phyloP scores from a whole-genome alignment of 1,284 basidiomycete genomes.

The Schizopora paradoxa region DNA sequence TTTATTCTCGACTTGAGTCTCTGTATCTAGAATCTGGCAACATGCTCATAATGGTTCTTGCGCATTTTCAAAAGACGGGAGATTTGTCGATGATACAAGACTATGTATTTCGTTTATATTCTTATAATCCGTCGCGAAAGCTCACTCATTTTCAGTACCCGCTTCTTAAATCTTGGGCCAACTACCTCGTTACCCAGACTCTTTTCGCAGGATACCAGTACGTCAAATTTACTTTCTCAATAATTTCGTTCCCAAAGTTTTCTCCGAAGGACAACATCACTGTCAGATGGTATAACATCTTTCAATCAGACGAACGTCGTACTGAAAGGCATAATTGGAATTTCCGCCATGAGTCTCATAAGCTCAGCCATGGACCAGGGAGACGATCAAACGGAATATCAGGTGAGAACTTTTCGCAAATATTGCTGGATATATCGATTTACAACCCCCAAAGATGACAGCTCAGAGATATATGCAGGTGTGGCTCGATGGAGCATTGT shows the following conservation, averaged over 20 bases:
- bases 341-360: slow-evolving; percentile 37
- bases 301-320: slow-evolving; percentile 29
- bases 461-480: slow-evolving; percentile 6
- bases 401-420: too few relatives aligned
- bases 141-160: slow-evolving; percentile 34
- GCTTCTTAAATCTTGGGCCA: slow-evolving; percentile 36
- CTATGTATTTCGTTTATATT: too few relatives aligned
- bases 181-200: slow-evolving; percentile 32
- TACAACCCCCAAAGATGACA: slow-evolving; percentile 7
- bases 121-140: too few relatives aligned
- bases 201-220: slow-evolving; percentile 32
- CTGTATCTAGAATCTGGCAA: slow-evolving; percentile 34
- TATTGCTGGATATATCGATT: too few relatives aligned
- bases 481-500: slow-evolving; percentile 15
- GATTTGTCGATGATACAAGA: too few relatives aligned
- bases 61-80: slow-evolving; percentile 32
- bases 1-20: too few relatives aligned
- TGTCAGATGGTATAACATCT: slow-evolving; percentile 13
- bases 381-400: too few relatives aligned
- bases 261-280: slow-evolving; percentile 11
- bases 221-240: slow-evolving; percentile 18
- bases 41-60: slow-evolving; percentile 36
- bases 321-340: slow-evolving; percentile 38
- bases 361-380: too few relatives aligned
- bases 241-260: neutral